Conservation (phyloP, 208 protist species). For the Trypanosoma brucei region DNA sequence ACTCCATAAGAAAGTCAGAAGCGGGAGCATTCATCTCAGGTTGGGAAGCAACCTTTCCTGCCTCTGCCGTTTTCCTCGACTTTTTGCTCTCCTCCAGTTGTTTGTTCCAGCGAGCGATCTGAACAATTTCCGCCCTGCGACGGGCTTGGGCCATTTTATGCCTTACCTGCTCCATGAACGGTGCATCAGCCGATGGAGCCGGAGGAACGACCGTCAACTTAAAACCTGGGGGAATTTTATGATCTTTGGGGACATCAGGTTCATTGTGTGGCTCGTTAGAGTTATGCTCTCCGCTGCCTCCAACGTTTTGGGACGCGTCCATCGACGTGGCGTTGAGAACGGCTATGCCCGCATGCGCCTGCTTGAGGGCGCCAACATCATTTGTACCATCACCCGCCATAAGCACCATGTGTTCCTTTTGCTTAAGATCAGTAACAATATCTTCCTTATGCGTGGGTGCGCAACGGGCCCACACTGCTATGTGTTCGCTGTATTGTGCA, state of each 20-base stretch:
- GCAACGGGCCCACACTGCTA: conserved; percentile 88
- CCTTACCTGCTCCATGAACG: conserved; percentile 73
- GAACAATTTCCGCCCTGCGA: conserved; percentile 78
- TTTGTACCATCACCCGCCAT: conserved; percentile 95
- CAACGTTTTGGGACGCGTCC: conserved; percentile 22
- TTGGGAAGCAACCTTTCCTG: conserved; percentile 43
- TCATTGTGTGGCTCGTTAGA: conserved; percentile 85
- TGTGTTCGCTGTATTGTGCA: conserved; percentile 64
- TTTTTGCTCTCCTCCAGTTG: conserved; percentile 38
- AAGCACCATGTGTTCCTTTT: conserved; percentile 82
- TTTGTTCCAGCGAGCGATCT: conserved; percentile 77
- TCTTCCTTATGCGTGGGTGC: conserved; percentile 87
- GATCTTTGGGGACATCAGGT: conserved; percentile 69
- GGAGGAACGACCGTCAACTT: conserved; percentile 77
- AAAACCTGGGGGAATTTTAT: conserved; percentile 79
- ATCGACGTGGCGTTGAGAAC: conserved; percentile 90
- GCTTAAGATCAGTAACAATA: conserved; percentile 86
- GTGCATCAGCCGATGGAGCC: conserved; percentile 43
- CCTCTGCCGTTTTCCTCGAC: conserved; percentile 44
- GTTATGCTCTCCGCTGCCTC: conserved; percentile 20
- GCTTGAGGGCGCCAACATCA: conserved; percentile 99
- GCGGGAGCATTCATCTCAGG: conserved; percentile 19
- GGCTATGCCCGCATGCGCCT: conserved; percentile 97
- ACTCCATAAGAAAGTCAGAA: conserved; percentile 88
- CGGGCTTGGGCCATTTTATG: conserved; percentile 80